phyloP scores from a whole-genome alignment of 2,329 filamentous ascomycete genomes.

The Xylaria sp. region DNA sequence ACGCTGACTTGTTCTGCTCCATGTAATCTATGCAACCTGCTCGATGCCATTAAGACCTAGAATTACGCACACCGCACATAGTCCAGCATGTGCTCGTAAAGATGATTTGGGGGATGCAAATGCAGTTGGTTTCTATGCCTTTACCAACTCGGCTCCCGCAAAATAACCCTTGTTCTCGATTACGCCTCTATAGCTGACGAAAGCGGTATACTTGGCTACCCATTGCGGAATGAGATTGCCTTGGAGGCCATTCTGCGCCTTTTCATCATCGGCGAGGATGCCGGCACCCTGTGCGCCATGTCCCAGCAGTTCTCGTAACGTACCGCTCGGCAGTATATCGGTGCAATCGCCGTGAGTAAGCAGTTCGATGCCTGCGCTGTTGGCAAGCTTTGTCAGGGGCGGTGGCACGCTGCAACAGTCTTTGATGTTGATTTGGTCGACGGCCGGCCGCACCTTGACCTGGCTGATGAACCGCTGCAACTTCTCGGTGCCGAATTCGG shows the following conservation, averaged over 20 bases:
- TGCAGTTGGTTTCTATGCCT: slow-evolving; percentile 37
- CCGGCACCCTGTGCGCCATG: slow-evolving; percentile 77
- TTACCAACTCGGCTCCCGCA: slow-evolving; percentile 78
- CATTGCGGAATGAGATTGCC: slow-evolving; percentile 88
- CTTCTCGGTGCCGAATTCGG: slow-evolving; percentile 90
- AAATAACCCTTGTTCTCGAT: slow-evolving; percentile 99
- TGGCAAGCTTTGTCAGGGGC: slow-evolving; percentile 85
- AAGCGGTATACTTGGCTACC: slow-evolving; percentile 97
- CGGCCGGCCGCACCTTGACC: slow-evolving; percentile 77
- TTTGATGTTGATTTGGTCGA: slow-evolving; percentile 95
- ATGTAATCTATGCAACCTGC: slow-evolving; percentile 34
- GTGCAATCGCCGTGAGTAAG: slow-evolving; percentile 95
- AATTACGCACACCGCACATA: slow-evolving; percentile 20
- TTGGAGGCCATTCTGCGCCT: slow-evolving; percentile 66
- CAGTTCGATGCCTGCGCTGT: slow-evolving; percentile 82
- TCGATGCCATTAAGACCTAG: slow-evolving; percentile 21
- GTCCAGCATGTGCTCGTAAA: slow-evolving; percentile 6
- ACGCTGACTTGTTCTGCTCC: slow-evolving; percentile 18
- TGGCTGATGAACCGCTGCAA: slow-evolving; percentile 79
- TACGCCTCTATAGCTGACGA: slow-evolving; percentile 91
- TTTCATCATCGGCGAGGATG: slow-evolving; percentile 72
- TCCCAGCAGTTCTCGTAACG: slow-evolving; percentile 83
- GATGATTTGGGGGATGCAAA: neutral
- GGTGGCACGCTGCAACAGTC: slow-evolving; percentile 97
- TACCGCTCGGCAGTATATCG: slow-evolving; percentile 87